Base-by-base conservation (phyloP, 2,329 filamentous ascomycete species). In the Macrophomina phaseolina region DNA sequence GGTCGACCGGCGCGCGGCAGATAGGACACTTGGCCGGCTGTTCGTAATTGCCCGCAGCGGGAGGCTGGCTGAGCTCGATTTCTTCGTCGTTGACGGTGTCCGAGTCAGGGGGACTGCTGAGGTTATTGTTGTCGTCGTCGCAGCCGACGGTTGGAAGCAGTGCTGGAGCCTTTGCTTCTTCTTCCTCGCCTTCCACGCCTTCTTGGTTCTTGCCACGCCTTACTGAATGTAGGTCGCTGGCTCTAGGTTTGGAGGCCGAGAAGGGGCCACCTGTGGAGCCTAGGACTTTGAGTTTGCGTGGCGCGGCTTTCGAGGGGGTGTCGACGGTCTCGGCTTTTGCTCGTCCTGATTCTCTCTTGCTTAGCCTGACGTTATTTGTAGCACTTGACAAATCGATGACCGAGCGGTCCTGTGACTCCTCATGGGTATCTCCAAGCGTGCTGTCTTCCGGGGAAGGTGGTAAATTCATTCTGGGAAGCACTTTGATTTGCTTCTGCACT, bases 1-100 rank as follows among this genome's bases (percentile, higher is more conserved):
- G 40, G 28, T 67, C 66, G 3, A 67, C 66, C 1, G 51, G 40
- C 4, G 32, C 30, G 9, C 45, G 18, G 52, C 66, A 67, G 48
- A 67, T 60, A 42, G 66, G 66, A 30, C 66, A 67, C 0, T 28
- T 18, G 3, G 46, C 65, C 4, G 65, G 56, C 2, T 12, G 18
- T 8, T 53, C 56, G 56, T 67, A 67, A 9, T 46, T 67, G 23
- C 53, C 53, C 4, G 42, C 42, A 5, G 42, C 9, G 5, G 42
- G 42, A 14, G 42, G 5, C 38, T 8, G 38, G 18, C 3, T 42
- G 34, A 14, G 55, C 6, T 65, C 63, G 38, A 56, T 7, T 2
- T 40, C 64, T 1, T 42, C 32, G 23, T 40, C 46, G 28, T 51
- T 55, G 18, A 66, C 18, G 36, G 32, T 16, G 28, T 14, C 8